Evolutionary conservation across 2,329 filamentous ascomycete species (phyloP).

Genomic region (Fusarium pseudoanthophilum): DNA sequence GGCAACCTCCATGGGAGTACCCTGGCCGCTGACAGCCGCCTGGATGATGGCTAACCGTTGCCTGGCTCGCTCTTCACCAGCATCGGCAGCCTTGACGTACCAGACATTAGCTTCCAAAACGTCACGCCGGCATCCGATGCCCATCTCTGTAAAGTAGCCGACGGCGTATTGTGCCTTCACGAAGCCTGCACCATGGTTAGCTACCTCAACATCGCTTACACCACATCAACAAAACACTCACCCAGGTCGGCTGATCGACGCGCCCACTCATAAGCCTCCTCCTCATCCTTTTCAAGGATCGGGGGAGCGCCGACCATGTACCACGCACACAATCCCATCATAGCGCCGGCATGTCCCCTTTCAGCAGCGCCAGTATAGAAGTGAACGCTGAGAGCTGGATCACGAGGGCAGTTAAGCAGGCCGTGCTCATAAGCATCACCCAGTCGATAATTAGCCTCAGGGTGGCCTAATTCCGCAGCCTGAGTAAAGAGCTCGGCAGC

Average conservation of each 20-base stretch:
- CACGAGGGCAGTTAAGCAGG: slow-evolving; percentile 83
- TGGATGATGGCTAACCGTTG: slow-evolving; percentile 88
- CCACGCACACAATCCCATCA: slow-evolving; percentile 99
- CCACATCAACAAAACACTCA: slow-evolving; percentile 60
- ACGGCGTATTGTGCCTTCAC: slow-evolving; percentile 90
- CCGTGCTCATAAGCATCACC: slow-evolving; percentile 99
- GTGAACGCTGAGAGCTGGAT: slow-evolving; percentile 93
- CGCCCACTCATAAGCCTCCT: slow-evolving; percentile 97
- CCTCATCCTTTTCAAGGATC: slow-evolving; percentile 92
- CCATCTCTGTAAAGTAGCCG: slow-evolving; percentile 98
- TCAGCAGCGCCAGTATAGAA: slow-evolving; percentile 96
- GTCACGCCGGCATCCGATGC: slow-evolving; percentile 93
- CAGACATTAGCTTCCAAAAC: slow-evolving; percentile 97
- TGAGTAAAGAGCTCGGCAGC: slow-evolving; percentile 95
- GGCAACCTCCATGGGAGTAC: slow-evolving; percentile 66
- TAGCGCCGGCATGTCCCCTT: slow-evolving; percentile 82
- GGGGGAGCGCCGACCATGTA: slow-evolving; percentile 96
- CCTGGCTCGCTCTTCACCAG: slow-evolving; percentile 89
- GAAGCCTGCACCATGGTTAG: slow-evolving; percentile 59
- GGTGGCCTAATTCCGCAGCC: slow-evolving; percentile 89
- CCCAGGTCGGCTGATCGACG: slow-evolving; percentile 85
- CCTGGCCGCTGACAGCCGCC: slow-evolving; percentile 74
- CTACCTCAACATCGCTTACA: neutral
- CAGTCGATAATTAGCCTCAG: slow-evolving; percentile 86
- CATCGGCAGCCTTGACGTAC: slow-evolving; percentile 96